A percentile compares a stretch with the other conserved stretches of the same genome.
These are phyloP conservation scores for Tagetes erecta DNA, from an alignment of 129 eudicot species.

Conservation along the genomic window DNA sequence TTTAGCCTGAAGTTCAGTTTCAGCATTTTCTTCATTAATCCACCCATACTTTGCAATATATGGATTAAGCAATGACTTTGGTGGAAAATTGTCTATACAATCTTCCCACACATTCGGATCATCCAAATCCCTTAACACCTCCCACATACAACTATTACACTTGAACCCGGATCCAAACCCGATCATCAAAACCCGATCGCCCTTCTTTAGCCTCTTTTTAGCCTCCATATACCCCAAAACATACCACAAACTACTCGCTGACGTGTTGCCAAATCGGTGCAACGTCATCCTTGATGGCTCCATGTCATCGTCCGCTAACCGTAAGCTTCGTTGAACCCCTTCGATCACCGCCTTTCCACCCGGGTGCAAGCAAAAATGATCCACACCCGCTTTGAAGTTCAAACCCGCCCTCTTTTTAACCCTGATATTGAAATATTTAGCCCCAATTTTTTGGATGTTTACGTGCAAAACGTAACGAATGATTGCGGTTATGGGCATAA, in stretches of 20 bases:
- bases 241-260: slow-evolving; percentile 57
- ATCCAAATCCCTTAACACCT: slow-evolving; percentile 38
- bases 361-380: slow-evolving; percentile 53
- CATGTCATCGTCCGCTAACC: slow-evolving; percentile 34
- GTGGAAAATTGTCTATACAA: slow-evolving; percentile 38
- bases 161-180: slow-evolving; percentile 74
- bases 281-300: slow-evolving; percentile 55
- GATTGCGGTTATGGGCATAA: slow-evolving; percentile 38
- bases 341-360: slow-evolving; percentile 58
- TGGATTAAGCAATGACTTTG: slow-evolving; percentile 36
- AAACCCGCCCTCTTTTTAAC: slow-evolving; percentile 28
- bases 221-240: slow-evolving; percentile 51
- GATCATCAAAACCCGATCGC: slow-evolving; percentile 46
- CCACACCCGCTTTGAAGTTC: slow-evolving; percentile 48
- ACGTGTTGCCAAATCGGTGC: slow-evolving; percentile 52
- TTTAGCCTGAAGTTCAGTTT: slow-evolving; percentile 13
- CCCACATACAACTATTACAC: slow-evolving; percentile 63
- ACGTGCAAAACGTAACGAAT: slow-evolving; percentile 21
- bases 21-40: slow-evolving; percentile 35
- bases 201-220: slow-evolving; percentile 39
- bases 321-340: slow-evolving; percentile 45
- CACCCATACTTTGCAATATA: slow-evolving; percentile 43
- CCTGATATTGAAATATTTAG: slow-evolving; percentile 17
- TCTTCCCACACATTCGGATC: slow-evolving; percentile 45
- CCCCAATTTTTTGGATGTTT: slow-evolving; percentile 31